Conservation (phyloP, 2,329 filamentous ascomycete genomes). For the Didymella arachidicola region DNA sequence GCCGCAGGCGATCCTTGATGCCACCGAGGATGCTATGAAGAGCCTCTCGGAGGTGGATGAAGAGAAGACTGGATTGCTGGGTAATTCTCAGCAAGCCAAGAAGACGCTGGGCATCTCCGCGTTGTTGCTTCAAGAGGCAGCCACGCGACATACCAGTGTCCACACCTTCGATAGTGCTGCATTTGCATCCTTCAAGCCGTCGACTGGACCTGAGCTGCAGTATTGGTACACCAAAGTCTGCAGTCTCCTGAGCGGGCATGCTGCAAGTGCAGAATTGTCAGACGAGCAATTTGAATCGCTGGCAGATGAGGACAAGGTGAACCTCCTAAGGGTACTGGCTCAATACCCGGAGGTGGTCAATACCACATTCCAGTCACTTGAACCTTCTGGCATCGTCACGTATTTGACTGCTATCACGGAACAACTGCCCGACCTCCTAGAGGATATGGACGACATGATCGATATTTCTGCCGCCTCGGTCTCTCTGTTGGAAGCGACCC, state of each 20-base stretch:
- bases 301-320: slow-evolving; percentile 35
- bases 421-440: slow-evolving; percentile 36
- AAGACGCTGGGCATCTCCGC: slow-evolving; percentile 32
- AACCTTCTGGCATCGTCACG: slow-evolving; percentile 38
- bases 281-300: slow-evolving; percentile 35
- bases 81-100: slow-evolving; percentile 19
- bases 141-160: slow-evolving; percentile 29
- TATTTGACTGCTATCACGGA: slow-evolving; percentile 41
- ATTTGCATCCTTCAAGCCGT: slow-evolving; percentile 41
- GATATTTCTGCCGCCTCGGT: slow-evolving; percentile 29
- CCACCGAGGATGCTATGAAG: slow-evolving; percentile 33
- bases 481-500: slow-evolving; percentile 38
- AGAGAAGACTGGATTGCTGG: slow-evolving; percentile 32
- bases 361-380: slow-evolving; percentile 35
- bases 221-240: slow-evolving; percentile 41
- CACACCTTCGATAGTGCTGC: slow-evolving; percentile 38
- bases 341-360: slow-evolving; percentile 45
- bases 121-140: slow-evolving; percentile 42
- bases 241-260: slow-evolving; percentile 25
- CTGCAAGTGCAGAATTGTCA: slow-evolving; percentile 22
- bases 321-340: slow-evolving; percentile 38
- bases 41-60: slow-evolving; percentile 26
- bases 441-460: slow-evolving; percentile 26
- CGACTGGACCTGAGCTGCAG: slow-evolving; percentile 42
- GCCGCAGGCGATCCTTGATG: slow-evolving; percentile 71